Base-by-base conservation (phyloP, 352 stramenopile species). In the Saprolegnia parasitica region DNA sequence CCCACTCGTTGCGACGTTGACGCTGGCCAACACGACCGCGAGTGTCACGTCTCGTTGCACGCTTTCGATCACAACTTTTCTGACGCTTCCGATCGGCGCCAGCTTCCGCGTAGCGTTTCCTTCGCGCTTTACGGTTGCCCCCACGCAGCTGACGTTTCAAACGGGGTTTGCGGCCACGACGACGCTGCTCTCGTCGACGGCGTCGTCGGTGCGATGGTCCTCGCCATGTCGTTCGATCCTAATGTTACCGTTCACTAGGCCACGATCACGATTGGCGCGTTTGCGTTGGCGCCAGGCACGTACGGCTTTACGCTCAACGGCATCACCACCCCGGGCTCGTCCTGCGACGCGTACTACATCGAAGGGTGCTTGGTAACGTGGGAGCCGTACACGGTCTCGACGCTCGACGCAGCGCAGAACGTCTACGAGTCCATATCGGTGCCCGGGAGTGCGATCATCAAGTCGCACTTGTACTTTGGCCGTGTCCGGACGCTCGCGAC, bases 391-490 rank as follows among this genome's bases (percentile, higher is more conserved):
- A 72, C 72, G 9, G 67, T 89, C 16, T 62, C 18, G 0, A 73
- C 88, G 26, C 73, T 60, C 1, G 81, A 90, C 61, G 74, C 68
- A 23, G 67, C 54, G 11, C 70, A 62, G 9, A 81, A 86, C 3
- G 5, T 80, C 21, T 89, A 82, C 20, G 32, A 74, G 29, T 74
- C 74, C 13, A 72, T 73, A 0, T 72, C 74, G 9, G 72, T 91
- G 21, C 26, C 78, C 8, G 83, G 81, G 3, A 85, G 79, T 2
- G 77, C 76, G 26, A 87, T 91, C 65, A 72, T 89, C n/a, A 89
- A 89, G 71, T 87, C 85, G 56, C 75, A 74, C 18, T 72, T 91
- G 6, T 18, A 49, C 0, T 88, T 79, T 61, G 83, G 72, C 0
- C 78, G 79, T 40, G 78, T 91, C 18, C 78, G 80, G 8, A 81